phyloP scores from a whole-genome alignment of 1,284 basidiomycete genomes.

The Ganoderma lingzhi region DNA sequence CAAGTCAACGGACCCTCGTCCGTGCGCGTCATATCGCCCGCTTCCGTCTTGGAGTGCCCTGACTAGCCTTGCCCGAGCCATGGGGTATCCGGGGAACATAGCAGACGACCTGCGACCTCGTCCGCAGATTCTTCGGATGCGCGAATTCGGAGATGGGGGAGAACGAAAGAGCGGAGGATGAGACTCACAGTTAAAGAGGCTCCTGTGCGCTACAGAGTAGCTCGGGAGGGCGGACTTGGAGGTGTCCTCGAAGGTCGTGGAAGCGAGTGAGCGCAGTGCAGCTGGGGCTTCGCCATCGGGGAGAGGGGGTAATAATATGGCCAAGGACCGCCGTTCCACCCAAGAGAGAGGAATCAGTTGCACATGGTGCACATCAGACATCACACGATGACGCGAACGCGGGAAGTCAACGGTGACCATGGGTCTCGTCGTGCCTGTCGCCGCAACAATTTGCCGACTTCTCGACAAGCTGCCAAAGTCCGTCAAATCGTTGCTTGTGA shows the following conservation, averaged over 20 bases:
- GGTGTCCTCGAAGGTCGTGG: constrained; percentile 16
- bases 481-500: neutral
- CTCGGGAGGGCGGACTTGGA: constrained; percentile 11
- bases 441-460: neutral
- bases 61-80: neutral
- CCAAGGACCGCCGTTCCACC: neutral
- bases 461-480: neutral
- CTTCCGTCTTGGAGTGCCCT: neutral
- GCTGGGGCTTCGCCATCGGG: constrained; percentile 9
- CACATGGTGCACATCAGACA: constrained; percentile 24
- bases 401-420: constrained; percentile 1
- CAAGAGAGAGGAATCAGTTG: constrained; percentile 10
- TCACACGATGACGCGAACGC: constrained; percentile 10
- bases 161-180: neutral
- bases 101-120: neutral
- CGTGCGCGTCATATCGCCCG: neutral
- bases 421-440: neutral
- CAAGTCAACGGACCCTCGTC: neutral
- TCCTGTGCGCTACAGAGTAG: constrained; percentile 16
- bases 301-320: constrained; percentile 9
- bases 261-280: constrained; percentile 13
- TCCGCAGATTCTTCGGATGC: neutral
- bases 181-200: constrained; percentile 18
- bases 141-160: neutral
- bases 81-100: neutral